Evolutionary conservation across 2,329 filamentous ascomycete species (phyloP).

Genomic region (Thielaviopsis punctulata): DNA sequence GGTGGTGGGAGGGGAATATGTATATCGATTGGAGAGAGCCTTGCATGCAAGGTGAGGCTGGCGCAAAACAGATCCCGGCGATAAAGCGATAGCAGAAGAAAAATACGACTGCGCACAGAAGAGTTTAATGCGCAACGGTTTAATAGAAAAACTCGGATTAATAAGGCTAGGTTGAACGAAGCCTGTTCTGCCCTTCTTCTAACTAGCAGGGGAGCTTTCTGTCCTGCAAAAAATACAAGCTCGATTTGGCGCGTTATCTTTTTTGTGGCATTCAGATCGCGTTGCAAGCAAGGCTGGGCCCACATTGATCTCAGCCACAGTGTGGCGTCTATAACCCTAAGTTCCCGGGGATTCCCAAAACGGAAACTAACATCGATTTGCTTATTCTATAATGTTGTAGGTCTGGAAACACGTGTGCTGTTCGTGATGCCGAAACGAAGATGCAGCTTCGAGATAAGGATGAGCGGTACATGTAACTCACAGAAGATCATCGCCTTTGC

Average conservation of each 20-base stretch:
- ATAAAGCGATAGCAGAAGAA: background rate
- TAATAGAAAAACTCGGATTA: too few species aligned
- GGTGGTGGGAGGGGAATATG: background rate
- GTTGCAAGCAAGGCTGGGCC: background rate
- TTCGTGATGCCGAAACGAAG: too few species aligned
- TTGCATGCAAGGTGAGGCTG: background rate
- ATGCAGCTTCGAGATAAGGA: too few species aligned
- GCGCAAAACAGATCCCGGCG: background rate
- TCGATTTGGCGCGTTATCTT: background rate
- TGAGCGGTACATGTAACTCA: too few species aligned
- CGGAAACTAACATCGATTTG: background rate
- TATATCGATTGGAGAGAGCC: background rate
- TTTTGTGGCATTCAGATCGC: background rate
- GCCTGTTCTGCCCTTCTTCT: background rate
- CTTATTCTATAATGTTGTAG: background rate
- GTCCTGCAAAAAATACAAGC: background rate
- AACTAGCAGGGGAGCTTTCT: background rate
- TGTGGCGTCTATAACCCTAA: background rate
- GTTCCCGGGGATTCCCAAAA: background rate
- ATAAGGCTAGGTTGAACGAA: too few species aligned
- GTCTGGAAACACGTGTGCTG: too few species aligned
- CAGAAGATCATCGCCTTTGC: too few species aligned
- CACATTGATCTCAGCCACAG: background rate
- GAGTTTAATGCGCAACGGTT: background rate
- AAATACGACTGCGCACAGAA: background rate